These are phyloP conservation scores for Hyphopichia wangnamkhiaoensis DNA, from an alignment of 1,139 yeast species.

Conservation along the genomic window DNA sequence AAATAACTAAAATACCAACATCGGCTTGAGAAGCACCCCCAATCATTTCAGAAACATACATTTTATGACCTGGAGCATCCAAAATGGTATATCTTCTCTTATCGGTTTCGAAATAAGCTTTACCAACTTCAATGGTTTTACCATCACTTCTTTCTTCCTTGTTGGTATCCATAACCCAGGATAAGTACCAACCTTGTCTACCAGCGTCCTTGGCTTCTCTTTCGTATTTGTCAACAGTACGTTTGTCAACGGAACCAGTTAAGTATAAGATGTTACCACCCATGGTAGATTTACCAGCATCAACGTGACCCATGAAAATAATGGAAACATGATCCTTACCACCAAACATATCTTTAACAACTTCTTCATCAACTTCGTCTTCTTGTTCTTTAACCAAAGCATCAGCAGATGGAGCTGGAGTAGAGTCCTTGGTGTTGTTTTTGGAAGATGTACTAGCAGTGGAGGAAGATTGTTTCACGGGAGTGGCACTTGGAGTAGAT, in stretches of 20 bases:
- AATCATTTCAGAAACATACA: slow-evolving; percentile 98
- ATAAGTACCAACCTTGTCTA: slow-evolving; percentile 98
- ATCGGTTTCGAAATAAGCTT: slow-evolving; percentile 95
- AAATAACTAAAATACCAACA: slow-evolving; percentile 92
- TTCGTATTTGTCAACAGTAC: slow-evolving; percentile 98
- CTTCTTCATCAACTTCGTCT: slow-evolving; percentile 83
- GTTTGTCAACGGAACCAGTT: slow-evolving; percentile 97
- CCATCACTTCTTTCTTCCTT: slow-evolving; percentile 98
- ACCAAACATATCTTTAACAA: slow-evolving; percentile 90
- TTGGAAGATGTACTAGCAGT: slow-evolving; percentile 10
- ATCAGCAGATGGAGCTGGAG: slow-evolving; percentile 40
- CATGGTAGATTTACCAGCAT: slow-evolving; percentile 99
- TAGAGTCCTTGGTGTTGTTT: slow-evolving; percentile 13
- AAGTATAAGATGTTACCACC: slow-evolving; percentile 93
- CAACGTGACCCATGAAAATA: slow-evolving; percentile 99
- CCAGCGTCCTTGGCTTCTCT: slow-evolving; percentile 99
- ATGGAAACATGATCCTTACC: slow-evolving; percentile 96
- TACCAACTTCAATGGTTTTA: slow-evolving; percentile 98
- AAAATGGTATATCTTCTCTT: slow-evolving; percentile 95
- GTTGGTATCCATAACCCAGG: slow-evolving; percentile 99
- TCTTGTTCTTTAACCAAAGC: slow-evolving; percentile 73
- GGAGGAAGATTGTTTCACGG: slow-evolving; percentile 7
- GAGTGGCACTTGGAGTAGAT: slow-evolving; percentile 13
- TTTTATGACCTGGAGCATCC: slow-evolving; percentile 99
- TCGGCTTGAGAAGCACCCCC: slow-evolving; percentile 99